Percentiles rank a stretch among this genome's conserved stretches.
These are phyloP conservation scores for Rhynchosporium graminicola DNA, from an alignment of 2,329 filamentous ascomycete genomes.

Conservation along the genomic window DNA sequence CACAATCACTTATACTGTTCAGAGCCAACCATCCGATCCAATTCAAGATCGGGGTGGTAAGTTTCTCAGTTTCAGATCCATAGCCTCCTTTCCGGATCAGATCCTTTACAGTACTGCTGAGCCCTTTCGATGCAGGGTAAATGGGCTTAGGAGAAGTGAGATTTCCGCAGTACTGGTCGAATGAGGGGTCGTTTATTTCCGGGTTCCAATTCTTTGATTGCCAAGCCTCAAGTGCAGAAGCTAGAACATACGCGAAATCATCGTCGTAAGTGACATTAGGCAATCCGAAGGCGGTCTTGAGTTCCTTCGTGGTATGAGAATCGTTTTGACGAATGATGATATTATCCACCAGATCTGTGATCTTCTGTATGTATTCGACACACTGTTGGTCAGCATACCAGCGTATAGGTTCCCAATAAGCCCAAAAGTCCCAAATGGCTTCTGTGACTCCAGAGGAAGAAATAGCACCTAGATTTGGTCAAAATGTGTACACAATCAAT, in stretches of 20 bases:
- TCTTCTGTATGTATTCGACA: conserved; percentile 61
- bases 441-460: conserved; percentile 78
- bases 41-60: conserved; percentile 57
- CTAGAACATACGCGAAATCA: conserved; percentile 54
- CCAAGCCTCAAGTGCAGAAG: conserved; percentile 50
- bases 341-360: conserved; percentile 59
- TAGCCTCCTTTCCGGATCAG: conserved; percentile 53
- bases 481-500: conserved; percentile 7
- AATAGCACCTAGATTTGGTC: conserved; percentile 54
- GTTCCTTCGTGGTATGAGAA: conserved; percentile 41
- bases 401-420: conserved; percentile 61
- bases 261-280: conserved; percentile 44
- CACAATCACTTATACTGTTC: conserved; percentile 45
- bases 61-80: conserved; percentile 41
- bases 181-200: conserved; percentile 48
- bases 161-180: conserved; percentile 57
- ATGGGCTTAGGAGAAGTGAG: conserved; percentile 50
- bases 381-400: conserved; percentile 61
- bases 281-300: conserved; percentile 57
- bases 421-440: conserved; percentile 76
- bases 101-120: conserved; percentile 64
- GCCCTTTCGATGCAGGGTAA: conserved; percentile 62
- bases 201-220: conserved; percentile 63
- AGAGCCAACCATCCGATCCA: conserved; percentile 55
- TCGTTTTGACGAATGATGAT: conserved; percentile 54